These are phyloP conservation scores for Starmerella davenportii DNA, from an alignment of 805 yeast genomes.

Conservation along the genomic window DNA sequence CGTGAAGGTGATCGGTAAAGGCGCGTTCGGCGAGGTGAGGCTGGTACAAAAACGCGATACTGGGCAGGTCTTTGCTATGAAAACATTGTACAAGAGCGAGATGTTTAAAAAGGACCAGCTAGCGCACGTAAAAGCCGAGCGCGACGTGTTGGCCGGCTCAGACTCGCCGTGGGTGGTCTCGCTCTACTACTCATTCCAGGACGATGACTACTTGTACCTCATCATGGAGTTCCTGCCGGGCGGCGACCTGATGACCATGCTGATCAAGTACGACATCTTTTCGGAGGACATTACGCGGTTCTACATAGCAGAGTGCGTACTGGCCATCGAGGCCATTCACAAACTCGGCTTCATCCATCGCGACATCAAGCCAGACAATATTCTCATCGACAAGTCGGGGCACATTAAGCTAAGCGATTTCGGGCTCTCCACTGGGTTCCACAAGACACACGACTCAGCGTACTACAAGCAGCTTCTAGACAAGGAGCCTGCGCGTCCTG, in stretches of 20 bases:
- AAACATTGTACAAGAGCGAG: conserved; percentile 72
- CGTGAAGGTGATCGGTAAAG: conserved; percentile 84
- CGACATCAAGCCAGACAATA: conserved; percentile 95
- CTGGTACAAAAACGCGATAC: conserved; percentile 84
- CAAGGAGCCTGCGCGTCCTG: conserved; percentile 33
- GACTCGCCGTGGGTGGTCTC: conserved; percentile 84
- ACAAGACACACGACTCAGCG: conserved; percentile 78
- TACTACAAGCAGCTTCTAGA: conserved; percentile 71
- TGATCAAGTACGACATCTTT: conserved; percentile 83
- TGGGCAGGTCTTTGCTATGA: conserved; percentile 87
- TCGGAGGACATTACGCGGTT: conserved; percentile 78
- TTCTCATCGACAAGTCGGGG: conserved; percentile 61
- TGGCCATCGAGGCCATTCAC: conserved; percentile 88
- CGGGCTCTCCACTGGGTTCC: conserved; percentile 80
- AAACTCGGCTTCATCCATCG: conserved; percentile 86
- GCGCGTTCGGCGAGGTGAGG: conserved; percentile 95
- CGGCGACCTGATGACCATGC: conserved; percentile 85
- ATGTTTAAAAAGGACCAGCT: conserved; percentile 89
- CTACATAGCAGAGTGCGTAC: conserved; percentile 89
- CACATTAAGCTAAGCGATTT: conserved; percentile 56
- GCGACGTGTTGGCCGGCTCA: conserved; percentile 83
- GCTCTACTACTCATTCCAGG: conserved; percentile 66
- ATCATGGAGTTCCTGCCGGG: conserved; percentile 76
- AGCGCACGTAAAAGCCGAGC: conserved; percentile 88
- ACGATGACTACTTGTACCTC: conserved; percentile 50